phyloP scores from a whole-genome alignment of 2,329 filamentous ascomycete genomes.

The Orbilia quercus region DNA sequence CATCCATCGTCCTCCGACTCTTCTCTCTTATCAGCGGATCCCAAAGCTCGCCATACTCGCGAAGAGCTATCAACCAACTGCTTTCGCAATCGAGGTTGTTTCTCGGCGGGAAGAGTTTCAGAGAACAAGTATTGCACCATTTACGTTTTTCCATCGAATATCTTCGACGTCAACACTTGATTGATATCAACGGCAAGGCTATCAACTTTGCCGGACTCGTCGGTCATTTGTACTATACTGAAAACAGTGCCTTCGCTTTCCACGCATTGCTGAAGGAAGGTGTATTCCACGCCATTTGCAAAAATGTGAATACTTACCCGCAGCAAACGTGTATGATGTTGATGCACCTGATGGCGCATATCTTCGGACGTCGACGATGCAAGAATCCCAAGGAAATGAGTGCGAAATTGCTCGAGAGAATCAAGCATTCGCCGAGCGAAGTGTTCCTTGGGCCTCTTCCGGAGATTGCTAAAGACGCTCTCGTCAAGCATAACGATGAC shows the following conservation, averaged over 20 bases:
- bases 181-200: conserved; percentile 72
- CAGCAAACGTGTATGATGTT: conserved; percentile 70
- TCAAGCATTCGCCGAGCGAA: conserved; percentile 71
- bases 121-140: conserved; percentile 78
- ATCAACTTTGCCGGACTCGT: conserved; percentile 78
- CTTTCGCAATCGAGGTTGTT: conserved; percentile 77
- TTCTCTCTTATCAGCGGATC: conserved; percentile 76
- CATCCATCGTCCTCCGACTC: conserved; percentile 76
- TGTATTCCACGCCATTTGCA: conserved; percentile 75
- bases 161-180: conserved; percentile 74
- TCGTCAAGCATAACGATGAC: conserved; percentile 73
- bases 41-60: conserved; percentile 72
- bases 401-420: conserved; percentile 66
- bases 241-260: conserved; percentile 80
- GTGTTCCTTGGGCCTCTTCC: conserved; percentile 76
- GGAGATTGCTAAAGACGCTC: conserved; percentile 68
- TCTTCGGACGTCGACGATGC: conserved; percentile 71
- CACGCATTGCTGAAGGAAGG: conserved; percentile 77
- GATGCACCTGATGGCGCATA: conserved; percentile 75
- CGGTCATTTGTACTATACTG: conserved; percentile 79
- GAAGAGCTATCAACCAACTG: conserved; percentile 73
- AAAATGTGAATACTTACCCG: conserved; percentile 67
- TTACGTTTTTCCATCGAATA: conserved; percentile 85
- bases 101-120: conserved; percentile 75
- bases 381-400: conserved; percentile 59